Base-by-base conservation (phyloP, 2,329 filamentous ascomycete genomes). In the Penicillium carneum region DNA sequence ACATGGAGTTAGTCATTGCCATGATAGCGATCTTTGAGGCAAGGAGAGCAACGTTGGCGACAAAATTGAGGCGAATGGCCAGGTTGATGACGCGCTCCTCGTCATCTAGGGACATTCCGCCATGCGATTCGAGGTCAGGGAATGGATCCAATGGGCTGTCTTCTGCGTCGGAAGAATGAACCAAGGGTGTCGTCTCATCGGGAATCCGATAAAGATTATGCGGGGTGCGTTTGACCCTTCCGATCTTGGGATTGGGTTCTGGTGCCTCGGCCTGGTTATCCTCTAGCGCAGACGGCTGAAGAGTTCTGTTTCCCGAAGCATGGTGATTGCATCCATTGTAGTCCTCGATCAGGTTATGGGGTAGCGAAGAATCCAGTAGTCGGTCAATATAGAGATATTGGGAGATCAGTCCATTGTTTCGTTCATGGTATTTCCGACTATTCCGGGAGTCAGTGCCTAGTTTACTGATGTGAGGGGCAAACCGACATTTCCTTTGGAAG, bases 371-470 rank as follows among this genome's bases (percentile, higher is more conserved):
- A 78, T 97, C 93, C 63, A 98, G 84, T 59, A 98, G 83, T 54
- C 90, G 87, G 78, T 97, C 94, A 70, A 97, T 97, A 76, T 96
- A 97, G 65, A 96, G 84, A 76, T 97, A 98, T 75, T 96, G 90
- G 76, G 95, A 91, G 61, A 98, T 88, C 45, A 97, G 83, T 68
- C 89, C 88, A 79, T 98, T 98, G 73, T 89, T 94, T 45, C 91
- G 87, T 81, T 96, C 89, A 73, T 98, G 96, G 80, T 97, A 97
- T 72, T 89, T 74, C 48, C 93, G 90, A 62, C 87, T 89, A 65
- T 12, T 45, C 57, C 7, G 11, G 38, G 43, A 14, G 53, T 58
- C 26, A 62, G 42, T 60, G 39, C 16, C 47, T 8, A 10, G 18
- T 7, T 29, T 14, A 16, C 2, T 36, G 18, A 33, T n/a, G 10